Percentiles rank a stretch among this genome's conserved stretches.
Conservation (phyloP, 345 rosid species). For the Cochlearia excelsa region DNA sequence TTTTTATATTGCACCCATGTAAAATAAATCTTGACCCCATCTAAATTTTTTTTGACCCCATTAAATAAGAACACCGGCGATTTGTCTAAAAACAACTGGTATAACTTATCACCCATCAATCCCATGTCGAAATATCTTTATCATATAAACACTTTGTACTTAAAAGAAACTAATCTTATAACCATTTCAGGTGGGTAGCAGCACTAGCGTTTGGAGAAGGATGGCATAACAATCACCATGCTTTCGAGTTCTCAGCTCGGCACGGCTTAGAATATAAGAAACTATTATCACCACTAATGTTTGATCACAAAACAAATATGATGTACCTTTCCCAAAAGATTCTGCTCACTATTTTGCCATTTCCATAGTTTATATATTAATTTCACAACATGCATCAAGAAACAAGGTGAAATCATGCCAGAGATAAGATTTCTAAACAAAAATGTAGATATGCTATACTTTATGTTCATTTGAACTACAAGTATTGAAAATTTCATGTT, state of each 20-base stretch:
- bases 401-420: slow-evolving; percentile 14
- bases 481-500: no score
- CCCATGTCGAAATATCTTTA: background rate
- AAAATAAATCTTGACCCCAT: no score
- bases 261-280: background rate
- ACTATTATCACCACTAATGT: background rate
- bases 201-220: background rate
- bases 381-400: slow-evolving; percentile 50
- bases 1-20: no score
- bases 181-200: background rate
- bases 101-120: background rate
- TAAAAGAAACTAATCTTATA: no score
- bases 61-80: slow-evolving; percentile 87
- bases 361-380: slow-evolving; percentile 62
- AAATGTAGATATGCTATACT: no score
- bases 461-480: no score
- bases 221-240: background rate
- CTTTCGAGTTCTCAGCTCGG: background rate
- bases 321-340: slow-evolving; percentile 52
- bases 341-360: slow-evolving; percentile 60
- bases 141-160: background rate
- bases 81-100: slow-evolving; percentile 83
- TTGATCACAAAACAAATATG: slow-evolving; percentile 6
- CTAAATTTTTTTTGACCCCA: no score
- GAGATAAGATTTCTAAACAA: no score